These are phyloP conservation scores for Closterium sp. DNA, from an alignment of 139 green algal genomes.

Conservation along the genomic window DNA sequence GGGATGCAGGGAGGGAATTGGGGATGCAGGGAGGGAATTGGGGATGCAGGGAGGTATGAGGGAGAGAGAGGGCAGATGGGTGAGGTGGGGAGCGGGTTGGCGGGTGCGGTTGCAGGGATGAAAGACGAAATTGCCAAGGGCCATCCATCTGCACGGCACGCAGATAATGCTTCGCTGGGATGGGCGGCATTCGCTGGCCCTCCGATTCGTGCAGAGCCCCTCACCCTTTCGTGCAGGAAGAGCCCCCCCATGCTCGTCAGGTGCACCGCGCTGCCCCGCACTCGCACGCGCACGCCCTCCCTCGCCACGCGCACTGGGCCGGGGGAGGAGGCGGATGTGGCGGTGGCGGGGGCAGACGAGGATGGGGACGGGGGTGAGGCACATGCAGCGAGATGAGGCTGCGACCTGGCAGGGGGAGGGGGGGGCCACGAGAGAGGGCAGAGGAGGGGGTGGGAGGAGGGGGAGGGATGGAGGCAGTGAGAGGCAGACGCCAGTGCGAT, in stretches of 20 bases:
- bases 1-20: too few species aligned
- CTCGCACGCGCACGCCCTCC: background rate
- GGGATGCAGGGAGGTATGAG: too few species aligned
- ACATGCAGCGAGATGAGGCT: background rate
- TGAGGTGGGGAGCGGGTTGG: too few species aligned
- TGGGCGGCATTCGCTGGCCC: too few species aligned
- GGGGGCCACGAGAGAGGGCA: too few species aligned
- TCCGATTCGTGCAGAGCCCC: too few species aligned
- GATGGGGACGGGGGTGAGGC: too few species aligned
- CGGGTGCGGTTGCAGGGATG: too few species aligned
- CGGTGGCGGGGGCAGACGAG: background rate
- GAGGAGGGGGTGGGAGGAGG: too few species aligned
- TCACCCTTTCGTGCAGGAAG: background rate
- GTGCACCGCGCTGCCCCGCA: background rate
- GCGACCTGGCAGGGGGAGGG: background rate
- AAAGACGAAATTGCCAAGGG: background rate
- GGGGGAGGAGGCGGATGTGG: background rate
- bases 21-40: background rate
- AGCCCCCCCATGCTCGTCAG: background rate
- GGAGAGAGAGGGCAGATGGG: background rate
- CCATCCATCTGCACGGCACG: too few species aligned
- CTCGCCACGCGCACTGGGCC: background rate
- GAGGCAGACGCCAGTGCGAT: background rate
- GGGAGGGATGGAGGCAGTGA: background rate
- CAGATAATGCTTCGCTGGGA: too few species aligned